These are phyloP conservation scores for Laguncularia racemosa DNA, from an alignment of 345 rosid genomes.

Conservation along the genomic window DNA sequence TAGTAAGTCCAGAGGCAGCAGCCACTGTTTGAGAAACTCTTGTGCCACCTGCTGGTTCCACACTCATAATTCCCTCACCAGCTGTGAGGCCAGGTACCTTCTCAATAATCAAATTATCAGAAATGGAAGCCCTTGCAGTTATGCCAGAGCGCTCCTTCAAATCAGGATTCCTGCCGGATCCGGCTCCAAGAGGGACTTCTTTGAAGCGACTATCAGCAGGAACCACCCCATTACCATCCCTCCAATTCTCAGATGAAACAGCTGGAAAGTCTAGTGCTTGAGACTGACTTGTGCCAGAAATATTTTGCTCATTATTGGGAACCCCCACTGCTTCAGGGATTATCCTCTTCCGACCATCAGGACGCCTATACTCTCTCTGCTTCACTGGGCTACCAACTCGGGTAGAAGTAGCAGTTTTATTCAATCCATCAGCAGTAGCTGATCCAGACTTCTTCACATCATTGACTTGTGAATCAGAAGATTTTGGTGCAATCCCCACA, in stretches of 20 bases:
- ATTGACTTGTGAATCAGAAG: slow-evolving; percentile 50
- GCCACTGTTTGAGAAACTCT: slow-evolving; percentile 43
- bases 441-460: slow-evolving; percentile 38
- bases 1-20: slow-evolving; percentile 27
- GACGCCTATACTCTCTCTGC: slow-evolving; percentile 86
- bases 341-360: slow-evolving; percentile 98
- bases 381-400: slow-evolving; percentile 75
- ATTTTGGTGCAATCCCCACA: slow-evolving; percentile 31
- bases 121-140: slow-evolving; percentile 67
- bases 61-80: slow-evolving; percentile 46
- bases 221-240: slow-evolving; percentile 31
- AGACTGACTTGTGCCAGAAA: slow-evolving; percentile 25
- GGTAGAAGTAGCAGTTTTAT: slow-evolving; percentile 40
- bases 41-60: slow-evolving; percentile 52
- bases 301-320: slow-evolving; percentile 51
- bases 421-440: slow-evolving; percentile 40
- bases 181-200: slow-evolving; percentile 41
- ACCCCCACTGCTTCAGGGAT: slow-evolving; percentile 97
- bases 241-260: slow-evolving; percentile 22
- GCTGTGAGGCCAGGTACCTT: slow-evolving; percentile 51
- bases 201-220: slow-evolving; percentile 30
- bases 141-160: slow-evolving; percentile 64
- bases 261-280: slow-evolving; percentile 34
- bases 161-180: slow-evolving; percentile 40
- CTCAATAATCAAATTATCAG: slow-evolving; percentile 82